phyloP scores from a whole-genome alignment of 1,139 yeast species.

The Hansenula anomala region DNA sequence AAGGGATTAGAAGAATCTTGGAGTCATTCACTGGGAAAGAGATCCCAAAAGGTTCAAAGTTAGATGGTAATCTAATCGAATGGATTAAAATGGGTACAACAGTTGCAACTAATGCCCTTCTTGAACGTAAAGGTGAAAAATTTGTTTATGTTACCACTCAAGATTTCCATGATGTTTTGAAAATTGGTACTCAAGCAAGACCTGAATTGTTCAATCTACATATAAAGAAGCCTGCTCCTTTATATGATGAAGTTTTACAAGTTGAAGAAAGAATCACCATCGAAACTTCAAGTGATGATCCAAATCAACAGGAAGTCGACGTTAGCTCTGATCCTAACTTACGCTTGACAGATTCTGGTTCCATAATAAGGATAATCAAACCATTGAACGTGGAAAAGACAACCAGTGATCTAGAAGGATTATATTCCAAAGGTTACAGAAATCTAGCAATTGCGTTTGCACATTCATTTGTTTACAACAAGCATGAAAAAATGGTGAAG shows the following conservation, averaged over 20 bases:
- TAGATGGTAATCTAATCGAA: constrained; percentile 45
- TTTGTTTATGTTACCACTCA: constrained; percentile 62
- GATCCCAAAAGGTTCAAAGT: constrained; percentile 46
- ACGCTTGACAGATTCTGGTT: constrained; percentile 57
- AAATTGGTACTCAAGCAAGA: constrained; percentile 70
- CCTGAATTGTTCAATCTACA: constrained; percentile 51
- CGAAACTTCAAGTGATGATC: constrained; percentile 63
- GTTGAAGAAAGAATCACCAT: constrained; percentile 70
- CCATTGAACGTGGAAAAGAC: constrained; percentile 41
- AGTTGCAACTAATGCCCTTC: constrained; percentile 69
- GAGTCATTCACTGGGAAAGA: constrained; percentile 47
- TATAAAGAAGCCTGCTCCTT: constrained; percentile 49
- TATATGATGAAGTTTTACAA: constrained; percentile 61
- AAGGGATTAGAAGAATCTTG: constrained; percentile 75
- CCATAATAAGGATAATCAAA: constrained; percentile 49
- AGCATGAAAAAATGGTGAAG: constrained; percentile 58
- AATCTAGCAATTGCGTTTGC: constrained; percentile 65
- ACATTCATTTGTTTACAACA: constrained; percentile 67
- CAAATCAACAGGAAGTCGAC: constrained; percentile 28
- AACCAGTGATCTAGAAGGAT: constrained; percentile 31
- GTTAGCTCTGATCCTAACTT: constrained; percentile 28
- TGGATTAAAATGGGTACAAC: constrained; percentile 77
- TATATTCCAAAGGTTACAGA: constrained; percentile 51
- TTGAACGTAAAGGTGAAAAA: constrained; percentile 63
- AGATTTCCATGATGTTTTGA: constrained; percentile 59